Percentiles rank a stretch among this genome's conserved stretches.
phyloP scores from a whole-genome alignment of 306 rosid genomes.

The Sicyos baderoa region DNA sequence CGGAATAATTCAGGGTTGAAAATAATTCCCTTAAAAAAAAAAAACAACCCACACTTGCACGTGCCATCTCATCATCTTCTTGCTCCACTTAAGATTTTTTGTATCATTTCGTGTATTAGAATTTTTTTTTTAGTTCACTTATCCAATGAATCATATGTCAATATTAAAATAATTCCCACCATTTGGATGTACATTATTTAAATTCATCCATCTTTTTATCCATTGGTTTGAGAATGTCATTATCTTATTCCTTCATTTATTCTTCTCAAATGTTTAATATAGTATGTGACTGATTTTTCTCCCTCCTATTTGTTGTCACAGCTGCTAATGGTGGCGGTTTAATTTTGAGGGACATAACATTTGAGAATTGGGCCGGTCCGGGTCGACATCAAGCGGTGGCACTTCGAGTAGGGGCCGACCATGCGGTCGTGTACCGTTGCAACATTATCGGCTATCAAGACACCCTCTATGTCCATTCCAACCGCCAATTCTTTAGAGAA shows the following conservation, averaged over 20 bases:
- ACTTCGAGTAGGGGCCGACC: constrained; percentile 80
- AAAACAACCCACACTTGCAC: too few relatives aligned
- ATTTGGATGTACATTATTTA: neutral
- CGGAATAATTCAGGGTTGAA: neutral
- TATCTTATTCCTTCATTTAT: too few relatives aligned
- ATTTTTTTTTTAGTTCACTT: too few relatives aligned
- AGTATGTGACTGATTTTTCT: too few relatives aligned
- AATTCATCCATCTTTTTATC: neutral
- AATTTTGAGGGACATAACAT: constrained; percentile 72
- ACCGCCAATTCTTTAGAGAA: constrained; percentile 77
- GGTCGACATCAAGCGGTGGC: constrained; percentile 85
- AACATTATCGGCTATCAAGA: constrained; percentile 71
- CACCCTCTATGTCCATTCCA: constrained; percentile 79
- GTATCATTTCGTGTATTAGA: too few relatives aligned
- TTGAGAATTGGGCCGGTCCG: constrained; percentile 83
- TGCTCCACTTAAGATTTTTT: too few relatives aligned
- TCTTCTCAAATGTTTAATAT: too few relatives aligned
- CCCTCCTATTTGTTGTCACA: constrained; percentile 18
- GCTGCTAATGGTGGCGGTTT: constrained; percentile 85
- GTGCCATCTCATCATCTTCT: too few relatives aligned
- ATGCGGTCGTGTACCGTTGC: constrained; percentile 79
- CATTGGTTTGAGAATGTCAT: too few relatives aligned
- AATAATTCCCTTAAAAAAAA: neutral
- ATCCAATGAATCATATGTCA: neutral
- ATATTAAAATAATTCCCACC: neutral